phyloP scores from a whole-genome alignment of 1,284 basidiomycete genomes.

The Ceratobasidium sp. region DNA sequence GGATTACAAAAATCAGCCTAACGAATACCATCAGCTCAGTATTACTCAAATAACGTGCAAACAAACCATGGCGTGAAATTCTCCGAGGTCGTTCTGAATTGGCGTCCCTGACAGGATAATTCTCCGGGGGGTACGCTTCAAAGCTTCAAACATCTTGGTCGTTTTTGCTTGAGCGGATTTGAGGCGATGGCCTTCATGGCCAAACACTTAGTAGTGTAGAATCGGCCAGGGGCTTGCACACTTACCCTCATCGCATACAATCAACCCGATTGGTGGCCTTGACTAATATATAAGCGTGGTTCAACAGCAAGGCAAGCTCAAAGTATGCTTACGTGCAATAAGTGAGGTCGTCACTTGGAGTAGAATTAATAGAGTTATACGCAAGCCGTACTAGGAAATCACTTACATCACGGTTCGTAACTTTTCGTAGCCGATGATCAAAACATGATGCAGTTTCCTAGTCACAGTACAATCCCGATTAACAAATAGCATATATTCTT shows the following conservation, averaged over 20 bases:
- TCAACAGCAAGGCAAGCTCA: not conserved
- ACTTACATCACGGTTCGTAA: constrained; percentile 82
- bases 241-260: constrained; percentile 94
- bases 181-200: constrained; percentile 82
- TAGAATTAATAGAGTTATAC: not conserved
- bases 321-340: constrained; percentile 69
- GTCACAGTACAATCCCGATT: constrained; percentile 35
- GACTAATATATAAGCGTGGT: not conserved
- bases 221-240: constrained; percentile 3
- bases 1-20: constrained; percentile 96
- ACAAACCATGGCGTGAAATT: constrained; percentile 94
- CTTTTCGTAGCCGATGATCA: constrained; percentile 97
- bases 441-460: constrained; percentile 80
- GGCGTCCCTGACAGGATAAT: constrained; percentile 97
- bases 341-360: constrained; percentile 67
- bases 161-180: constrained; percentile 96
- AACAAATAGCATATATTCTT: not conserved
- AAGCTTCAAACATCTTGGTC: constrained; percentile 85
- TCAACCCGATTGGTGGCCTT: constrained; percentile 89
- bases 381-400: not conserved
- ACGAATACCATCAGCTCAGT: not conserved
- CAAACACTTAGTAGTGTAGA: not conserved
- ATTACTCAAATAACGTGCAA: constrained; percentile 19
- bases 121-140: constrained; percentile 75
- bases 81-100: constrained; percentile 95